Base-by-base conservation (phyloP, 495 filamentous ascomycete species). In the Emericellopsis terricola region DNA sequence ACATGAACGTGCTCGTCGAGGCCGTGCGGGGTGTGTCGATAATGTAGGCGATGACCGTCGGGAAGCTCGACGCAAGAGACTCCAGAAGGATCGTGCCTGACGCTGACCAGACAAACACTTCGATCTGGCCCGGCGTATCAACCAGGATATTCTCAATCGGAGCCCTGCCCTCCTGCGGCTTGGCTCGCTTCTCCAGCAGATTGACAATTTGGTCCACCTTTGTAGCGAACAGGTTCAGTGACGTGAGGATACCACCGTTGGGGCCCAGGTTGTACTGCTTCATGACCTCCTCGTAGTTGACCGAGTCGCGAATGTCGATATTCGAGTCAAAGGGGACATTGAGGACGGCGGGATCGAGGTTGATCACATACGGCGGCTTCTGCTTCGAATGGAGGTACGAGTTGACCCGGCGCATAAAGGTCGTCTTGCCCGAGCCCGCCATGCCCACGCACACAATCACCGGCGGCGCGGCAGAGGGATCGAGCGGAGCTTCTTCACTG, bases 221-320 rank as follows among this genome's bases (percentile, higher is more conserved):
- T 23, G 89, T 97, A 9, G 85, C 79, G 56, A 96, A 97, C 13
- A 97, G 72, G 48, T 97, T 97, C 19, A 97, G 57, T 2, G 81
- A 89, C 3, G 89, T 99, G 42, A 96, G 62, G 44, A 99, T 96
- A n/a, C 86, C 89, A 21, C 89, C 89, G 60, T 97, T 97, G 3
- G 89, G 89, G 0, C 89, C 89, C 0, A 99, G 72, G 47, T 94
- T 94, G 65, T 96, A 96, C 50, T 94, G 81, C 53, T 81, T 83
- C 89, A 99, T 99, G 41, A 99, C 89, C 55, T 99, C 87, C 53
- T 93, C 91, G 68, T 99, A 99, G 60, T 99, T 93, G 48, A 99
- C 83, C 18, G 78, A 85, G 56, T 99, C 91, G 38, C 91, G 83
- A 46, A 99, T 99, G 55, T 99, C 89, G 62, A 99, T 94, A 56